Evolutionary conservation across 2,329 filamentous ascomycete genomes (phyloP).

Genomic region (Paraphoma sp.): DNA sequence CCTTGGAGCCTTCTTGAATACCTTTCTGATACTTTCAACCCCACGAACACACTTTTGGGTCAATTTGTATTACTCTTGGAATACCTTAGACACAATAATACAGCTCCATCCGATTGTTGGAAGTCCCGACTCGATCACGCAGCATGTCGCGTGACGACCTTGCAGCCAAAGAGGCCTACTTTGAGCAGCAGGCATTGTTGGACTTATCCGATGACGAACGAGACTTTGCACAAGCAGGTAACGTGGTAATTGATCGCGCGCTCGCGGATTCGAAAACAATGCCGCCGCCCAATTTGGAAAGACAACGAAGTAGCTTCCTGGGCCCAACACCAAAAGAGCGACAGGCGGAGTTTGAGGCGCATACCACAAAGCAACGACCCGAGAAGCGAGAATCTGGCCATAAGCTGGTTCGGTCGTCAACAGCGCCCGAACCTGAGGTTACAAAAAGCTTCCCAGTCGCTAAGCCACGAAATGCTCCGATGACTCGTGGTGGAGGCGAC

Average conservation of each 20-base stretch:
- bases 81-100: too few species aligned
- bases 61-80: too few species aligned
- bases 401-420: conserved; percentile 21
- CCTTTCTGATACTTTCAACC: background rate
- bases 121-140: too few species aligned
- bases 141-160: conserved; percentile 29
- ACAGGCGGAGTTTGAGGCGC: conserved; percentile 33
- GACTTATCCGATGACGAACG: conserved; percentile 39
- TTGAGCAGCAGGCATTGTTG: conserved; percentile 36
- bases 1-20: conserved; percentile 4
- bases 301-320: conserved; percentile 34
- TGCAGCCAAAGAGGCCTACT: conserved; percentile 36
- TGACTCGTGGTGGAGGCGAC: conserved; percentile 1
- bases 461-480: conserved; percentile 7
- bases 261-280: conserved; percentile 30
- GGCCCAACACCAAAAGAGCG: conserved; percentile 40
- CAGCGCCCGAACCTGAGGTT: conserved; percentile 19
- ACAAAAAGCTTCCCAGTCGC: conserved; percentile 21
- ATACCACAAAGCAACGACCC: conserved; percentile 23
- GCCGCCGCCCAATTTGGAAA: conserved; percentile 18
- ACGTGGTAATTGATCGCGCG: conserved; percentile 20
- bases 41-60: too few species aligned
- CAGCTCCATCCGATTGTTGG: too few species aligned
- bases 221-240: conserved; percentile 18
- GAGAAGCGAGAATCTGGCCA: conserved; percentile 9